Evolutionary conservation across 345 rosid species (phyloP).

Genomic region (Cardamine occulta): DNA sequence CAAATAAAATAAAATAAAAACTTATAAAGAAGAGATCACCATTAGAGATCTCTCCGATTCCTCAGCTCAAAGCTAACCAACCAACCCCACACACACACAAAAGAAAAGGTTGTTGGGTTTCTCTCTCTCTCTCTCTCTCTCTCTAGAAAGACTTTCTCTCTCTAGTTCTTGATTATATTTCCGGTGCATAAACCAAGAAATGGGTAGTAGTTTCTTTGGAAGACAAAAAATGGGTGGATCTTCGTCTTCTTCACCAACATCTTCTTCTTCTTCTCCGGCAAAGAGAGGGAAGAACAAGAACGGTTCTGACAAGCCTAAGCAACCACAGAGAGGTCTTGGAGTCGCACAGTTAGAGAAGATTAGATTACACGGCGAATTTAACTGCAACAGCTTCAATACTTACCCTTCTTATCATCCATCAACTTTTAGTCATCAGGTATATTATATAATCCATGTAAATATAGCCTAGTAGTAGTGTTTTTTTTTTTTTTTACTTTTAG

Average conservation of each 20-base stretch:
- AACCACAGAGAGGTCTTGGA: slow-evolving; percentile 97
- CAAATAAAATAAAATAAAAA: slow-evolving; percentile 17
- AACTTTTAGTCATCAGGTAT: slow-evolving; percentile 69
- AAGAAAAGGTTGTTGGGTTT: neutral
- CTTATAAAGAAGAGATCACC: slow-evolving; percentile 40
- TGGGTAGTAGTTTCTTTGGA: slow-evolving; percentile 81
- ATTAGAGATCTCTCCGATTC: slow-evolving; percentile 57
- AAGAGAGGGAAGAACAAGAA: slow-evolving; percentile 81
- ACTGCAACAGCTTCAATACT: slow-evolving; percentile 38
- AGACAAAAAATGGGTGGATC: slow-evolving; percentile 62
- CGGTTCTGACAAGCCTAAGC: slow-evolving; percentile 78
- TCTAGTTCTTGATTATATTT: slow-evolving; percentile 28
- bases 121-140: slow-evolving; percentile 43
- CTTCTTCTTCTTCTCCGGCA: slow-evolving; percentile 52
- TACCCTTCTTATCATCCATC: slow-evolving; percentile 57
- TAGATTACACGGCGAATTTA: slow-evolving; percentile 68
- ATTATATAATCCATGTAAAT: slow-evolving; percentile 9
- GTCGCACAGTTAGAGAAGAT: slow-evolving; percentile 96
- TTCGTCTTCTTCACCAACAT: slow-evolving; percentile 37
- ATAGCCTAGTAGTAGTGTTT: slow-evolving; percentile 2
- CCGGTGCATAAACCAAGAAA: slow-evolving; percentile 35
- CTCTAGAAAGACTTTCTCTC: slow-evolving; percentile 36
- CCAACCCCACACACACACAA: slow-evolving; percentile 32
- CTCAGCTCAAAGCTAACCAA: slow-evolving; percentile 40
- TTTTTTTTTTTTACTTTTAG: neutral